These are phyloP conservation scores for Boletus barrowsii DNA, from an alignment of 768 basidiomycete species.

Conservation along the genomic window DNA sequence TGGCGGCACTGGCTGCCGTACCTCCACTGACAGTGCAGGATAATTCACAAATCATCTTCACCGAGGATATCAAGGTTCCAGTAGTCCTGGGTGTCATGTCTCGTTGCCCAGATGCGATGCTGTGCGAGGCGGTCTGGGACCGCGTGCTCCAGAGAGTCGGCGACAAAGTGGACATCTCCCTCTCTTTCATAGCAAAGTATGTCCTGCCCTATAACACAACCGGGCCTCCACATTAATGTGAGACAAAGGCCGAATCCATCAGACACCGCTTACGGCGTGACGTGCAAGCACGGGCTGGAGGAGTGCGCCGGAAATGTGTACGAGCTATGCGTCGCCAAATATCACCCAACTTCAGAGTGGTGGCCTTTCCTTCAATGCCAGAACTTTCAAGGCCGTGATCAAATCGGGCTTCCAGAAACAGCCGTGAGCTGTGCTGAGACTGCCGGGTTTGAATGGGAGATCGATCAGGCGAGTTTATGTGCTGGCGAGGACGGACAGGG, in stretches of 20 bases:
- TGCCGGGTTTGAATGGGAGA: slow-evolving; percentile 67
- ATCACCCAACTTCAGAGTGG: slow-evolving; percentile 56
- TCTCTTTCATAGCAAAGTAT: slow-evolving; percentile 75
- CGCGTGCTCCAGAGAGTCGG: slow-evolving; percentile 60
- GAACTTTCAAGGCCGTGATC: slow-evolving; percentile 58
- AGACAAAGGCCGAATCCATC: slow-evolving; percentile 54
- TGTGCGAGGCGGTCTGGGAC: slow-evolving; percentile 79
- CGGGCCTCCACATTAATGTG: slow-evolving; percentile 9
- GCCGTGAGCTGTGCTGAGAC: slow-evolving; percentile 64
- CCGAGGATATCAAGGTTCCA: slow-evolving; percentile 41
- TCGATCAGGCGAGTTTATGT: slow-evolving; percentile 53
- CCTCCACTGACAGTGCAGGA: slow-evolving; percentile 23
- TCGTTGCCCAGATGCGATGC: slow-evolving; percentile 75
- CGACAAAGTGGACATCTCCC: slow-evolving; percentile 62
- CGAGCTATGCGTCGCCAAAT: slow-evolving; percentile 74
- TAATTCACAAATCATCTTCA: slow-evolving; percentile 5
- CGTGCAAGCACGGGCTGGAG: slow-evolving; percentile 72
- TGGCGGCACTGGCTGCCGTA: slow-evolving; percentile 10
- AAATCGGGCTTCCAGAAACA: slow-evolving; percentile 63
- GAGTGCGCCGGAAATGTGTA: slow-evolving; percentile 92
- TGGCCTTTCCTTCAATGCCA: slow-evolving; percentile 85
- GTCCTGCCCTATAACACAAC: slow-evolving; percentile 26
- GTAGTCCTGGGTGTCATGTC: slow-evolving; percentile 63
- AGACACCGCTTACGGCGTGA: slow-evolving; percentile 71
- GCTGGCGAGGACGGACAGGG: slow-evolving; percentile 60